Conservation (phyloP, 176 grass and related monocot genomes). For the Puya raimondii region DNA sequence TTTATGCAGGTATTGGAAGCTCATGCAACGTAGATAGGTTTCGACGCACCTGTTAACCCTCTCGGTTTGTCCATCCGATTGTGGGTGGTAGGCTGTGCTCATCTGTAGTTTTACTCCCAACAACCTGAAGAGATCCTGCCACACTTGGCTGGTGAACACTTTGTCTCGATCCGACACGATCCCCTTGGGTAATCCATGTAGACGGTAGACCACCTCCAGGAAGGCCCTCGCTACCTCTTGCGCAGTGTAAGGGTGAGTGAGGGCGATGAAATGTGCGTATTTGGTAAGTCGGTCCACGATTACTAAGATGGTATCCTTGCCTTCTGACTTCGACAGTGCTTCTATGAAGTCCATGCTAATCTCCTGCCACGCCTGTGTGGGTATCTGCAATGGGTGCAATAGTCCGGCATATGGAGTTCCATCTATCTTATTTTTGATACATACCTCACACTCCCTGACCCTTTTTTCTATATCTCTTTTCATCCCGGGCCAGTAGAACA, state of each 20-base stretch:
- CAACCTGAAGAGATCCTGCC: background rate
- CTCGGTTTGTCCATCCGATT: background rate
- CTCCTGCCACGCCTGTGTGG: background rate
- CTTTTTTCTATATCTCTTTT: no score
- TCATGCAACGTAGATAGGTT: background rate
- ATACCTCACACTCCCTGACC: no score
- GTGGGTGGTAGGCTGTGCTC: background rate
- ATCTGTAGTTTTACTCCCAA: background rate
- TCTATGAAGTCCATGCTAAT: background rate
- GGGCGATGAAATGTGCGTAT: background rate
- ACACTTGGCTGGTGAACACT: background rate
- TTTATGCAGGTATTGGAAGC: background rate
- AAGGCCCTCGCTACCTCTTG: background rate
- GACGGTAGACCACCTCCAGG: background rate
- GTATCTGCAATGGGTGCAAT: background rate
- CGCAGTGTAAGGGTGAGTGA: background rate
- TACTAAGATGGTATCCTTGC: slow-evolving; percentile 2
- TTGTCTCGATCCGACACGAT: background rate
- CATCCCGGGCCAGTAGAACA: no score
- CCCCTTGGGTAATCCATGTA: background rate
- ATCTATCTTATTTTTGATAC: no score
- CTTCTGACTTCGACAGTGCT: background rate
- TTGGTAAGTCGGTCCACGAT: background rate
- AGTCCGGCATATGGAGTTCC: background rate
- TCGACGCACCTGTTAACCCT: background rate